phyloP scores from a whole-genome alignment of 2,329 filamentous ascomycete genomes.

The Penicillium sp. region DNA sequence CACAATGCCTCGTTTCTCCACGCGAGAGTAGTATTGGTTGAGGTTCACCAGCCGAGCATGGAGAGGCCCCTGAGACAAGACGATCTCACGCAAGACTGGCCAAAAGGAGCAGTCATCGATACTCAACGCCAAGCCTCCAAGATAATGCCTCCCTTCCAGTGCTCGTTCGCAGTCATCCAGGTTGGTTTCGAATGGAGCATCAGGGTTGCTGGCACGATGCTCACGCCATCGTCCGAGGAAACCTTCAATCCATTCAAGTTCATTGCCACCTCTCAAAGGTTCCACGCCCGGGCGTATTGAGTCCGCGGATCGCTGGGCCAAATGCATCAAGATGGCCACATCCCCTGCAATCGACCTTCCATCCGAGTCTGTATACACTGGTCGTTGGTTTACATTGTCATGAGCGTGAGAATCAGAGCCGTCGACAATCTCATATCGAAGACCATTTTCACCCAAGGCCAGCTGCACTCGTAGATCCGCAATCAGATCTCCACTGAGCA shows the following conservation, averaged over 20 bases:
- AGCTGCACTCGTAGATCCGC: slow-evolving; percentile 48
- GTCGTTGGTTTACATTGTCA: slow-evolving; percentile 18
- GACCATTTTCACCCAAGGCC: slow-evolving; percentile 46
- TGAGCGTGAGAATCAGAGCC: slow-evolving; percentile 21
- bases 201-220: slow-evolving; percentile 19
- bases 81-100: slow-evolving; percentile 50
- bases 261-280: slow-evolving; percentile 36
- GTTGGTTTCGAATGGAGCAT: slow-evolving; percentile 20
- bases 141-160: slow-evolving; percentile 41
- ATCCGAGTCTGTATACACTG: slow-evolving; percentile 39
- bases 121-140: slow-evolving; percentile 44
- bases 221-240: slow-evolving; percentile 41
- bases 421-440: slow-evolving; percentile 39
- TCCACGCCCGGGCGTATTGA: slow-evolving; percentile 36
- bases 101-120: slow-evolving; percentile 54
- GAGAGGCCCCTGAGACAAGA: slow-evolving; percentile 33
- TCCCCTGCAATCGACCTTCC: slow-evolving; percentile 40
- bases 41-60: slow-evolving; percentile 41
- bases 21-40: slow-evolving; percentile 45
- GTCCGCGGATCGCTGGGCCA: slow-evolving; percentile 34
- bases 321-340: slow-evolving; percentile 39
- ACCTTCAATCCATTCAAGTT: slow-evolving; percentile 38
- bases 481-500: slow-evolving; percentile 40
- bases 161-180: slow-evolving; percentile 43
- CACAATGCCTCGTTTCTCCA: slow-evolving; percentile 48